Evolutionary conservation across 441 rosid species (phyloP).

Genomic region (Gossypium gossypioides): DNA sequence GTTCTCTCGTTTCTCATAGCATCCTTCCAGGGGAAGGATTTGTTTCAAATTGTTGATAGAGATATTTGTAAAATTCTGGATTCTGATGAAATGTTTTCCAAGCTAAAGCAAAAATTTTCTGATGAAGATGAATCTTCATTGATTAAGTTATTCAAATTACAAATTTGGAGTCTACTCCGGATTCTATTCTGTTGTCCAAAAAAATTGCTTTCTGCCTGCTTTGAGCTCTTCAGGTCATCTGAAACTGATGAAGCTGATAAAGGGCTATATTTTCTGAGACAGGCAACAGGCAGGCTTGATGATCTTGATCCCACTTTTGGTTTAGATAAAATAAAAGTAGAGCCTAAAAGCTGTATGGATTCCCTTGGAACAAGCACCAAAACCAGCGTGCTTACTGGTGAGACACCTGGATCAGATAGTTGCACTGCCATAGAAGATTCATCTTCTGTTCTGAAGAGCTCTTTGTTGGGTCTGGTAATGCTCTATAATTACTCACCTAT

Average conservation of each 20-base stretch:
- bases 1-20: conserved; percentile 57
- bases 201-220: conserved; percentile 58
- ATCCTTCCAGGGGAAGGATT: conserved; percentile 41
- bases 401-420: conserved; percentile 25
- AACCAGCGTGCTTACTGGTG: conserved; percentile 22
- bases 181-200: conserved; percentile 62
- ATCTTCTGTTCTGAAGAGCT: conserved; percentile 30
- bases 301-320: conserved; percentile 22
- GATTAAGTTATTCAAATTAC: conserved; percentile 51
- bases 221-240: conserved; percentile 53
- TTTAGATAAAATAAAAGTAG: conserved; percentile 25
- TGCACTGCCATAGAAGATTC: conserved; percentile 26
- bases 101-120: conserved; percentile 54
- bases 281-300: conserved; percentile 41
- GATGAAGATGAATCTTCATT: conserved; percentile 41
- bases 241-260: conserved; percentile 41
- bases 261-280: conserved; percentile 56
- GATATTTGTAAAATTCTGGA: conserved; percentile 45
- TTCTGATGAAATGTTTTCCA: conserved; percentile 37
- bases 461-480: conserved; percentile 77
- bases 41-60: conserved; percentile 51
- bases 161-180: conserved; percentile 44
- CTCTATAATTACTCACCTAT: conserved; percentile 5
- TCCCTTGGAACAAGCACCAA: conserved; percentile 29
- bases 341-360: conserved; percentile 27